Conservation (phyloP, 768 basidiomycete genomes). For the Phaffia tasmanica region DNA sequence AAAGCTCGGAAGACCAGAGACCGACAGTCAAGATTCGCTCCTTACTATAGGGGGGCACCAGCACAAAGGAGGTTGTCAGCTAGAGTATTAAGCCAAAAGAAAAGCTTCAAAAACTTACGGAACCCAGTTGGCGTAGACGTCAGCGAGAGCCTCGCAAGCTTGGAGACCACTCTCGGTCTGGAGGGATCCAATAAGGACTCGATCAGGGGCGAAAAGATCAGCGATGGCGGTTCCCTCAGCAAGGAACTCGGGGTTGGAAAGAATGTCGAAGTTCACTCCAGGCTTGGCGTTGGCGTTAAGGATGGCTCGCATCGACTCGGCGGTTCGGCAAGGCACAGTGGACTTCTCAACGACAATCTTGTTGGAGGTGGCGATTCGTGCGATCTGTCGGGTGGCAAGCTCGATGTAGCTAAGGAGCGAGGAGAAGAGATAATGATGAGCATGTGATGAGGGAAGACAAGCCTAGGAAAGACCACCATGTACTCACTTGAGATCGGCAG, state of each 20-base stretch:
- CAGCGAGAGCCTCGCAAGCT: conserved; percentile 63
- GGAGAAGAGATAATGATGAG: conserved; percentile 10
- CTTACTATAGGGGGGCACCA: conserved; percentile 40
- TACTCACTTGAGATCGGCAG: conserved; percentile 91
- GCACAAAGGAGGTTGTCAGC: not conserved
- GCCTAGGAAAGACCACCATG: conserved; percentile 17
- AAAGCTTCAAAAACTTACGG: conserved; percentile 49
- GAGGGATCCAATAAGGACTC: conserved; percentile 93
- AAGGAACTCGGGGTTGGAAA: conserved; percentile 98
- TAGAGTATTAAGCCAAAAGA: not conserved
- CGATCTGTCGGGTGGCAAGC: conserved; percentile 89
- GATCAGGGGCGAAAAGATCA: conserved; percentile 81
- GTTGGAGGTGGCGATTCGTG: conserved; percentile 71
- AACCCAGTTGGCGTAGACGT: conserved; percentile 95
- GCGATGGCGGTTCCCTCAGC: conserved; percentile 93
- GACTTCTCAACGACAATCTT: conserved; percentile 99
- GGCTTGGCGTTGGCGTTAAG: conserved; percentile 95
- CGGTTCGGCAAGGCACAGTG: conserved; percentile 95
- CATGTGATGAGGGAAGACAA: not conserved
- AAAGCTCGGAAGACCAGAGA: conserved; percentile 95
- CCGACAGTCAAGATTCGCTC: conserved; percentile 84
- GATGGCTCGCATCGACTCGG: conserved; percentile 98
- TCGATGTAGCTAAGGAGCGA: conserved; percentile 79
- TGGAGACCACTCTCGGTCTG: conserved; percentile 72
- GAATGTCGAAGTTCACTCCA: conserved; percentile 85